Conservation (phyloP, 805 yeast genomes). For the Starmerella gropengiesseri region DNA sequence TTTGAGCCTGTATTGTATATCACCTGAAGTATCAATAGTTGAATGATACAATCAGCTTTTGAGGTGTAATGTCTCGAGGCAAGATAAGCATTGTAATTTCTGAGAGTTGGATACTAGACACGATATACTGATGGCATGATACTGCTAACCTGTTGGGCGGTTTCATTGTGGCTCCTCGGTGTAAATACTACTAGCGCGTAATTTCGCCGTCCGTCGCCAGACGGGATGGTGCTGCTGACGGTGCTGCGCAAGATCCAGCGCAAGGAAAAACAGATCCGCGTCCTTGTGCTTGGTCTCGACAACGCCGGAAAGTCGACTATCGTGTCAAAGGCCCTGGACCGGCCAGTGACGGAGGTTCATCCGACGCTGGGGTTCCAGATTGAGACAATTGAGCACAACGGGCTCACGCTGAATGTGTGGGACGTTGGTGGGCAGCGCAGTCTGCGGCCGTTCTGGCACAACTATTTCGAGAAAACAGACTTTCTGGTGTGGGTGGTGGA, state of each 20-base stretch:
- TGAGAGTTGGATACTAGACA: no score
- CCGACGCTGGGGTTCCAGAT: conserved; percentile 92
- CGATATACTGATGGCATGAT: no score
- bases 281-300: conserved; percentile 74
- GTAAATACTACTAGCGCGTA: no score
- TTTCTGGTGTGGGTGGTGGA: conserved; percentile 82
- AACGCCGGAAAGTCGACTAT: conserved; percentile 88
- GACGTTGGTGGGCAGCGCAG: conserved; percentile 87
- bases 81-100: no score
- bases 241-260: conserved; percentile 72
- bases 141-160: no score
- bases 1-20: no score
- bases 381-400: conserved; percentile 38
- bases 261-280: conserved; percentile 66
- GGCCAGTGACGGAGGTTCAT: conserved; percentile 45
- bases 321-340: conserved; percentile 44
- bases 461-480: conserved; percentile 77
- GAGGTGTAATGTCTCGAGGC: no score
- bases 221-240: conserved; percentile 64
- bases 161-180: no score
- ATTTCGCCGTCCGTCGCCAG: no score
- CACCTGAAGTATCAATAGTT: no score
- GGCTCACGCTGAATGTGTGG: conserved; percentile 37
- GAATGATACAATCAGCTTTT: no score
- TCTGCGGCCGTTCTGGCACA: conserved; percentile 82